Evolutionary conservation across 192 early-diverging fungal genomes (phyloP), one percentile per base, ranked within the genome.

Genomic region (Mortierella claussenii): DNA sequence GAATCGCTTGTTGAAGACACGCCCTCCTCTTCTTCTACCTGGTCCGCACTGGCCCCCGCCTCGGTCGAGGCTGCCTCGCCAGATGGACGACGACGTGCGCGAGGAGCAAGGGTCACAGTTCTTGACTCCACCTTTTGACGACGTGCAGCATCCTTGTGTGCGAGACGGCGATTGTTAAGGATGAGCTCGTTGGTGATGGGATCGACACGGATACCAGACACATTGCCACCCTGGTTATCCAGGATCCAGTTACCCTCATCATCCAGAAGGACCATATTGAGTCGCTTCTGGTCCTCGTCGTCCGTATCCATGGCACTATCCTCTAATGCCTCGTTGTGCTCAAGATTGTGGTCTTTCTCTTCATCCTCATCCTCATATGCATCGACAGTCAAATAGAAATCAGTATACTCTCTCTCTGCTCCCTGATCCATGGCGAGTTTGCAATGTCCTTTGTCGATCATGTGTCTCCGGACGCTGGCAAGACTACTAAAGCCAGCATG

Each of bases 391-490:
- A 76, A 43, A 24, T 79, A 79, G 28, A 79, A 79, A 34, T 69
- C 76, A 4, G 66, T 68, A 23, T 65, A 69, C 23, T 79, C 76
- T 10, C 65, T 21, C 33, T 79, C 76, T 23, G 76, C 76, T 11
- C 76, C 76, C 0, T 59, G 49, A 17, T 79, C 76, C 67, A 65
- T 65, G 2, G 62, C 54, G 6, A 79, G 55, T 33, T 79, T 79
- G 68, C 76, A 79, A 46, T 79, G 76, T 21, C 76, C 67, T 57
- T 79, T 79, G 32, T 79, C 76, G 37, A 63, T 46, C 76, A 79
- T 79, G 43, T 79, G 76, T 48, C 68, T 40, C 3, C 76, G 67
- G 7, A 79, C 76, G 36, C 50, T 55, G 23, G 54, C 23, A 49
- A 79, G 24, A 28, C 60, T 63, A 3, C 47, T 45, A 26, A 69